Conservation (phyloP, 1,284 basidiomycete genomes). For the Leccinum fuscescens region DNA sequence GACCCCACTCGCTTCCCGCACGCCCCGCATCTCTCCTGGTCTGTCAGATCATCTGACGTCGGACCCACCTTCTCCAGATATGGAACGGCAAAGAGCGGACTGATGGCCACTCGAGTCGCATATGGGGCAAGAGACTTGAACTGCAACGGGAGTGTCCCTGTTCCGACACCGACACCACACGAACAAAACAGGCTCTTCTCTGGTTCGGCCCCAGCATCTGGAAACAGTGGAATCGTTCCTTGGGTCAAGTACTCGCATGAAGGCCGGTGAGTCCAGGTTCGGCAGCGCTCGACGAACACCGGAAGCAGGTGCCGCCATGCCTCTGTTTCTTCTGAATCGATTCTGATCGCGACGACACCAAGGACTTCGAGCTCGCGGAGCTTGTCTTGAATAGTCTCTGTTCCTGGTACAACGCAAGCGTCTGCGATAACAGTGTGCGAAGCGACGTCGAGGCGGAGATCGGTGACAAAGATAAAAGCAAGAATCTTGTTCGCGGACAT, state of each 20-base stretch:
- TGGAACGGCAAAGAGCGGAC: constrained; percentile 47
- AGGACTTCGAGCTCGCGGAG: constrained; percentile 7
- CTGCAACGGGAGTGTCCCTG: constrained; percentile 28
- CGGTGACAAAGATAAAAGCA: constrained; percentile 41
- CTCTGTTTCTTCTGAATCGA: constrained; percentile 30
- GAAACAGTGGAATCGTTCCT: constrained; percentile 34
- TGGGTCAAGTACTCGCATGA: constrained; percentile 41
- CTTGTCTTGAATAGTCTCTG: constrained; percentile 1
- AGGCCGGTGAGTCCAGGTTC: constrained; percentile 47
- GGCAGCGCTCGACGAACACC: constrained; percentile 48
- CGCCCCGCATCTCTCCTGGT: constrained; percentile 18
- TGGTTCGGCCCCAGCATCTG: constrained; percentile 31
- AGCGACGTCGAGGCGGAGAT: constrained; percentile 42
- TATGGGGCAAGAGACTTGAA: constrained; percentile 37
- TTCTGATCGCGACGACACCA: constrained; percentile 14
- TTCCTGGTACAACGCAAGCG: constrained; percentile 41
- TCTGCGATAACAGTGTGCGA: constrained; percentile 47
- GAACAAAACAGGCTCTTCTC: constrained; percentile 32
- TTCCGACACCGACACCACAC: constrained; percentile 47
- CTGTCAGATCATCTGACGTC: neutral
- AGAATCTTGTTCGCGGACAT: constrained; percentile 26
- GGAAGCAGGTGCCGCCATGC: constrained; percentile 51
- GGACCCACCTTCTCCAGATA: constrained; percentile 39
- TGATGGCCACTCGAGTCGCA: constrained; percentile 48
- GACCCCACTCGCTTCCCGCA: constrained; percentile 32